phyloP scores from a whole-genome alignment of 768 basidiomycete species.

The Gloeostereum incarnatum region DNA sequence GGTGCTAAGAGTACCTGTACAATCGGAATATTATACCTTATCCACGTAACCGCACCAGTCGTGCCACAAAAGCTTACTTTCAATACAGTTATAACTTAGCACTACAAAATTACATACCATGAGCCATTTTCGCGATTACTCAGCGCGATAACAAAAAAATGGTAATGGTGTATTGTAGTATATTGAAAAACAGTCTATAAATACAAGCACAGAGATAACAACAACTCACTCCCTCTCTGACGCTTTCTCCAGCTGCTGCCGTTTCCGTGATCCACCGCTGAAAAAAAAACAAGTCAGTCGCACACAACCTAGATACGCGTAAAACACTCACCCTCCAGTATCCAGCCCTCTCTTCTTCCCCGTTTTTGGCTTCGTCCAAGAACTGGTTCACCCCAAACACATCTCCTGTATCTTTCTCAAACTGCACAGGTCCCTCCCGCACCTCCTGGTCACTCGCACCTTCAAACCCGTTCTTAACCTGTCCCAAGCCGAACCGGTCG shows the following conservation, averaged over 20 bases:
- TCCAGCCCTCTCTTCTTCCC: constrained; percentile 89
- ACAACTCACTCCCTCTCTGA: constrained; percentile 14
- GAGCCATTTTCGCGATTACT: too few species aligned
- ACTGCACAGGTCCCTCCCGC: constrained; percentile 91
- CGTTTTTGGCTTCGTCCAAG: constrained; percentile 91
- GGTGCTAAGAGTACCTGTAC: too few species aligned
- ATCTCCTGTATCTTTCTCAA: constrained; percentile 96
- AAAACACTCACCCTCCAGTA: constrained; percentile 50
- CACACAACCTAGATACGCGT: background rate
- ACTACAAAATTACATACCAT: too few species aligned
- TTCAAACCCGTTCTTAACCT: constrained; percentile 80
- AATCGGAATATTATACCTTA: too few species aligned
- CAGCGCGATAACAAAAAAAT: too few species aligned
- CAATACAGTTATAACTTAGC: too few species aligned
- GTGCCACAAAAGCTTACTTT: too few species aligned
- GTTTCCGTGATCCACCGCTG: constrained; percentile 42
- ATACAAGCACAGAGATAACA: too few species aligned
- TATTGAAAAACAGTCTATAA: too few species aligned
- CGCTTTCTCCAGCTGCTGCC: constrained; percentile 46
- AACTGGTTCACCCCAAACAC: constrained; percentile 96
- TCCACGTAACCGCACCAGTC: too few species aligned
- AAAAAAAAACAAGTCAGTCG: constrained; percentile 3
- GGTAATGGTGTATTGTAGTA: too few species aligned
- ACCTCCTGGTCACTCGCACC: constrained; percentile 82
- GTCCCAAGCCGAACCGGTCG: constrained; percentile 88